Conservation (phyloP, 192 early-diverging fungal species). For the Ambispora gerdemannii region DNA sequence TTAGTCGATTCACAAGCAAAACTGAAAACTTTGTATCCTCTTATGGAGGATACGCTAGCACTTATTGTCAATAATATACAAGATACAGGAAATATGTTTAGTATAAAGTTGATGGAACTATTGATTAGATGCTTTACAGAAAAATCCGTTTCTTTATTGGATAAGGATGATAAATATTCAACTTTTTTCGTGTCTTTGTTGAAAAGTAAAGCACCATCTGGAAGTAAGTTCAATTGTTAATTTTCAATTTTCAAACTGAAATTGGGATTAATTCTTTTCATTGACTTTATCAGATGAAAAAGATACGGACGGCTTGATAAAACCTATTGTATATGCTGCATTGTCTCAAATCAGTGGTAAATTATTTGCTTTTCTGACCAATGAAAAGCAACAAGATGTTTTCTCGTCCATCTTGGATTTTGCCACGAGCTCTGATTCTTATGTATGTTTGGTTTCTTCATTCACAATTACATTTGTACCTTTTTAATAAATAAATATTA, state of each 20-base stretch:
- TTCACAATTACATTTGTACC: no score
- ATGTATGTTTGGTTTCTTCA: not conserved
- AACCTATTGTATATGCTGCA: constrained; percentile 30
- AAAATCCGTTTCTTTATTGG: constrained; percentile 43
- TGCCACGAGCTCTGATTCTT: constrained; percentile 38
- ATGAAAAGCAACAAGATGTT: constrained; percentile 44
- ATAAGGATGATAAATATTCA: constrained; percentile 41
- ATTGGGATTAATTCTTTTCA: no score
- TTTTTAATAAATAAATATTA: no score
- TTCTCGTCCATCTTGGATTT: constrained; percentile 28
- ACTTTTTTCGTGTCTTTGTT: constrained; percentile 50
- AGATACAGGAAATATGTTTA: constrained; percentile 29
- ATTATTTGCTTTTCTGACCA: constrained; percentile 41
- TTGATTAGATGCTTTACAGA: constrained; percentile 58
- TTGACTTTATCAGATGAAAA: not conserved
- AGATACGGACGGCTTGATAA: not conserved
- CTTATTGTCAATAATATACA: constrained; percentile 35
- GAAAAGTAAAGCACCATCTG: constrained; percentile 32
- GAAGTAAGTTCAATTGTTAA: no score
- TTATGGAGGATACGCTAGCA: constrained; percentile 53
- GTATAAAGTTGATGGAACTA: constrained; percentile 37
- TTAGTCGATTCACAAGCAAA: constrained; percentile 53
- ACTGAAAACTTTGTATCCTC: constrained; percentile 56
- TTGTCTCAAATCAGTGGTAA: constrained; percentile 41
- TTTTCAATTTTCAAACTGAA: no score